These are phyloP conservation scores for Petunia axillaris DNA, from an alignment of 257 asterid genomes.

Conservation along the genomic window DNA sequence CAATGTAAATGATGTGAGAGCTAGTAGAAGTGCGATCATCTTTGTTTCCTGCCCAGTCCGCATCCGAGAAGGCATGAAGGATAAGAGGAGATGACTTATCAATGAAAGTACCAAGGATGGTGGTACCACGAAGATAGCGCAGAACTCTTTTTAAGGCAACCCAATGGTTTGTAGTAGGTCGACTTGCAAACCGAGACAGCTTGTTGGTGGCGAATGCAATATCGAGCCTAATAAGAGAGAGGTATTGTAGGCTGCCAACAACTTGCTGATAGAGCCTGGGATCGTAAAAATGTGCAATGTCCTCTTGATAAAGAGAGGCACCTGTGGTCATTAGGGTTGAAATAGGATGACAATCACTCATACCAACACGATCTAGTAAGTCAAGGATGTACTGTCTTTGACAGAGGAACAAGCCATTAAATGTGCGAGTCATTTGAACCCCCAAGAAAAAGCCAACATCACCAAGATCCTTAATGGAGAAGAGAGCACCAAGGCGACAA, in stretches of 20 bases:
- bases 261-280: not conserved
- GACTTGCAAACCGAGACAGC: not conserved
- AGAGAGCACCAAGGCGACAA: not conserved
- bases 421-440: too few species aligned
- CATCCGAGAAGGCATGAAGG: not conserved
- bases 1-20: not conserved
- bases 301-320: not conserved
- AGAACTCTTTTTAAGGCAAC: not conserved
- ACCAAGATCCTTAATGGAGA: not conserved
- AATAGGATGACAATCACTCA: not conserved
- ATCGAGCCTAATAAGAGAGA: not conserved
- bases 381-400: not conserved
- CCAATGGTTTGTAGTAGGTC: not conserved
- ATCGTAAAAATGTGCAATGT: not conserved
- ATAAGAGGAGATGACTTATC: too few species aligned
- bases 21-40: constrained; percentile 1
- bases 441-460: not conserved
- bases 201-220: not conserved
- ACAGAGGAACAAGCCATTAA: not conserved
- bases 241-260: not conserved
- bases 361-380: not conserved
- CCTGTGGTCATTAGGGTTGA: not conserved
- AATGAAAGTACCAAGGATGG: not conserved
- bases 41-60: not conserved
- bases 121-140: not conserved